Evolutionary conservation across 2,329 filamentous ascomycete species (phyloP).

Genomic region (Colletotrichum trifolii): DNA sequence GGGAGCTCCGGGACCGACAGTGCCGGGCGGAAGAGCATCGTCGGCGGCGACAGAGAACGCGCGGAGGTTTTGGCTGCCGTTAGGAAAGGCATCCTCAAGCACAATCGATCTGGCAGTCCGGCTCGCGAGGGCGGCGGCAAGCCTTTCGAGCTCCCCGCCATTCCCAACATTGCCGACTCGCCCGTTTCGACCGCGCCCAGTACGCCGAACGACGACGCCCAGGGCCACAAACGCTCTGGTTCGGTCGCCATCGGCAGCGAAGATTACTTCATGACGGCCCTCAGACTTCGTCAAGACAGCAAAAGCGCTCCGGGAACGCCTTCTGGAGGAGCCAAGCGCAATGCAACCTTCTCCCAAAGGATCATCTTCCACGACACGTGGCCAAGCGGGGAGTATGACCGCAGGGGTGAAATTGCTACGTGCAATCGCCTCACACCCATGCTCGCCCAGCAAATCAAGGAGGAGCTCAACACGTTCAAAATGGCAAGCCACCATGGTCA

Average conservation of each 20-base stretch:
- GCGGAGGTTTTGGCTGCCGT: slow-evolving; percentile 92
- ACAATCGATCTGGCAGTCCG: slow-evolving; percentile 56
- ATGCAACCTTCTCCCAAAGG: slow-evolving; percentile 85
- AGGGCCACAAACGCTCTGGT: slow-evolving; percentile 73
- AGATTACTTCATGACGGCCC: slow-evolving; percentile 87
- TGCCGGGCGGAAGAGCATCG: slow-evolving; percentile 82
- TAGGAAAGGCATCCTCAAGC: slow-evolving; percentile 95
- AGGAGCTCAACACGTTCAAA: slow-evolving; percentile 99
- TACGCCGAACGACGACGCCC: slow-evolving; percentile 83
- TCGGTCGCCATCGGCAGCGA: slow-evolving; percentile 82
- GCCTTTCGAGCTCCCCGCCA: slow-evolving; percentile 61
- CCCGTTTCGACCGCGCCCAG: slow-evolving; percentile 88
- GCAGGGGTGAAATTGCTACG: slow-evolving; percentile 93
- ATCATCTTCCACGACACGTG: slow-evolving; percentile 97
- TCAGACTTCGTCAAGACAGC: slow-evolving; percentile 78
- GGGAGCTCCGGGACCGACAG: slow-evolving; percentile 70
- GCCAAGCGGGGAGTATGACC: slow-evolving; percentile 95
- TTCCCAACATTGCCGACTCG: slow-evolving; percentile 77
- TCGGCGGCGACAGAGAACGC: slow-evolving; percentile 89
- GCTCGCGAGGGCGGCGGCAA: slow-evolving; percentile 27
- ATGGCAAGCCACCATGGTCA: slow-evolving; percentile 73
- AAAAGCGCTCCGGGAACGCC: slow-evolving; percentile 87
- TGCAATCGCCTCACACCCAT: slow-evolving; percentile 98
- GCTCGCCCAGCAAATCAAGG: slow-evolving; percentile 98
- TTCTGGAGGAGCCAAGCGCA: slow-evolving; percentile 70